Conservation (phyloP, 768 basidiomycete species). For the Tylopilus felleus region DNA sequence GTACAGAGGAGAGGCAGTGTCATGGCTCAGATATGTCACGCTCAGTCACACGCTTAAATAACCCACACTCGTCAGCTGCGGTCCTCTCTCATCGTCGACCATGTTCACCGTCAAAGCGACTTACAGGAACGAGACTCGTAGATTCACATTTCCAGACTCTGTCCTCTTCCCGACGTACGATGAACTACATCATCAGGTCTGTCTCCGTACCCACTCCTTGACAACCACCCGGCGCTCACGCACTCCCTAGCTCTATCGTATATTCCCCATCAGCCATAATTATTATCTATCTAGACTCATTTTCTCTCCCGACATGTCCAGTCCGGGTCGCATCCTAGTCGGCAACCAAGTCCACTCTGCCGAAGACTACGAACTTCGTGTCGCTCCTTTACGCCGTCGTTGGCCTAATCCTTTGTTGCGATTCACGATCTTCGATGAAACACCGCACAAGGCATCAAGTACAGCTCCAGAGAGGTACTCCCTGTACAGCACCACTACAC, state of each 20-base stretch:
- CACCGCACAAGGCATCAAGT: constrained; percentile 35
- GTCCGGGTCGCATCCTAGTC: constrained; percentile 56
- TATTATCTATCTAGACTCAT: constrained; percentile 66
- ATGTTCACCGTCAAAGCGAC: constrained; percentile 83
- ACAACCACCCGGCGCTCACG: constrained; percentile 17
- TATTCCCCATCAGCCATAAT: constrained; percentile 59
- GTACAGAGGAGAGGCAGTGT: constrained; percentile 43
- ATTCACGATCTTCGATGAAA: constrained; percentile 59
- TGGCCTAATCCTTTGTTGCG: constrained; percentile 60
- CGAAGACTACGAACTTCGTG: constrained; percentile 53
- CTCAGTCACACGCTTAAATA: constrained; percentile 15
- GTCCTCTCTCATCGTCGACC: constrained; percentile 23
- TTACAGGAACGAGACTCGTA: constrained; percentile 66
- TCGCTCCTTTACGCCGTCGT: constrained; percentile 48
- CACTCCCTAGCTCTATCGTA: constrained; percentile 55
- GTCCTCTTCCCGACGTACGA: constrained; percentile 59
- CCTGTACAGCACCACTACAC: background rate
- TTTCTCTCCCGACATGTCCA: constrained; percentile 60
- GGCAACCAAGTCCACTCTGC: constrained; percentile 55
- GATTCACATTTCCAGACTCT: constrained; percentile 52
- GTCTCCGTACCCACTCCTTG: constrained; percentile 8
- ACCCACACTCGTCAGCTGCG: constrained; percentile 13
- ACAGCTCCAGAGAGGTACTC: constrained; percentile 3
- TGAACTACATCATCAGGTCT: constrained; percentile 61
- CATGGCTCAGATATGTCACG: constrained; percentile 8